Base-by-base conservation (phyloP, 352 stramenopile genomes). In the Plasmopara halstedii region DNA sequence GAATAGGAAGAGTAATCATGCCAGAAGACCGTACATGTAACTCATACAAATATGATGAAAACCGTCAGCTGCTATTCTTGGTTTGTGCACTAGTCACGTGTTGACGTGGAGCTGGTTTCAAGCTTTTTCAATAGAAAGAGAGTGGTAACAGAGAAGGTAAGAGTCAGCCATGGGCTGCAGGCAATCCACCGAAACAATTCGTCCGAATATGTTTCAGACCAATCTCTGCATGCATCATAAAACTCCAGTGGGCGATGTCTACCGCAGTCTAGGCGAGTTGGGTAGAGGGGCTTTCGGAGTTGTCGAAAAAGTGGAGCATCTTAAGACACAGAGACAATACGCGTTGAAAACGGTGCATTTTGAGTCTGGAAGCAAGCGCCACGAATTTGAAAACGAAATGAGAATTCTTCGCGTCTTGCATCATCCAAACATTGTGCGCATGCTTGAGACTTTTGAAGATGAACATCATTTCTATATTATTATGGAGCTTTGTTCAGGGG, bases 341-440 rank as follows among this genome's bases (percentile, higher is more conserved):
- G 79, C 79, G 4, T 88, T 90, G 79, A 90, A 90, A 59, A 85
- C 72, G 0, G 73, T 90, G 21, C 75, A 63, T 18, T 87, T 89
- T 31, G 56, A 53, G 3, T 78, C 64, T 1, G 73, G 67, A 21
- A 74, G 62, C 40, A 79, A 90, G 42, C 66, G 75, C 2, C 62
- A 66, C 43, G 79, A 85, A 41, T 85, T 90, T 41, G 73, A 84
- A 45, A 80, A 73, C 22, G 79, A 91, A 53, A 91, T 88, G 37
- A 65, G 85, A 43, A 78, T 91, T 22, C 42, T 87, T 18, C 62
- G 77, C 14, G 79, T 80, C 1, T 41, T 91, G 37, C 79, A 91
- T 46, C 79, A 91, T 44, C 74, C 77, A 15, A 86, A 82, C 42
- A 88, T 91, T 31, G 79, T 91, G 46, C 68, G 69, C 14, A 84